These are phyloP conservation scores for Pythium dissotocum DNA, from an alignment of 352 stramenopile species.

Conservation along the genomic window DNA sequence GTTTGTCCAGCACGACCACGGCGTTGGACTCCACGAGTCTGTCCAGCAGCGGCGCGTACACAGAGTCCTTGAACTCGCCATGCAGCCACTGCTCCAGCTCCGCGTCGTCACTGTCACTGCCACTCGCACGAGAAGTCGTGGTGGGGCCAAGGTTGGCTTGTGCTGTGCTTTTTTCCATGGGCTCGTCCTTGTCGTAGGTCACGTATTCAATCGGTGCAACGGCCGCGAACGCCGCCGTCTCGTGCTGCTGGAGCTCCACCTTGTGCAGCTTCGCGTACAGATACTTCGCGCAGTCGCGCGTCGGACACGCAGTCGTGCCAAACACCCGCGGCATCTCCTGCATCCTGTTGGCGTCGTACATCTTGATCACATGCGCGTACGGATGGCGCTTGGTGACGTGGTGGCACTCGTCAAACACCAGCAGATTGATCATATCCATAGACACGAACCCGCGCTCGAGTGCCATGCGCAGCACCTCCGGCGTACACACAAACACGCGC, in stretches of 20 bases:
- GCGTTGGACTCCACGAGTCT: slow-evolving; percentile 54
- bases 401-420: slow-evolving; percentile 92
- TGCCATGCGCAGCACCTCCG: slow-evolving; percentile 83
- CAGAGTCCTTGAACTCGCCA: background rate
- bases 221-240: slow-evolving; percentile 64
- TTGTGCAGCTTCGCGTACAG: slow-evolving; percentile 73
- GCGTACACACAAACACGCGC: slow-evolving; percentile 86
- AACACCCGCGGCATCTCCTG: slow-evolving; percentile 71
- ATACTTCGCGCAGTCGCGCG: slow-evolving; percentile 58
- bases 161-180: background rate
- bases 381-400: slow-evolving; percentile 88
- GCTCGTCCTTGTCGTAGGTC: slow-evolving; percentile 41
- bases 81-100: slow-evolving; percentile 27
- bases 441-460: slow-evolving; percentile 84
- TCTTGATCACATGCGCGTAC: slow-evolving; percentile 87
- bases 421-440: slow-evolving; percentile 75
- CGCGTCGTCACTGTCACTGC: slow-evolving; percentile 1
- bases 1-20: slow-evolving; percentile 17
- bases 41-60: slow-evolving; percentile 38
- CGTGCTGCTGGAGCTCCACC: slow-evolving; percentile 56
- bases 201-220: slow-evolving; percentile 67
- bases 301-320: slow-evolving; percentile 73
- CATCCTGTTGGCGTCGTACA: slow-evolving; percentile 51
- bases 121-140: too few relatives aligned
- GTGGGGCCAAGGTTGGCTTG: too few relatives aligned